A percentile compares a stretch with the other conserved stretches of the same genome.
phyloP scores from a whole-genome alignment of 2,329 filamentous ascomycete species.

The Arthrobotrys megalospora region DNA sequence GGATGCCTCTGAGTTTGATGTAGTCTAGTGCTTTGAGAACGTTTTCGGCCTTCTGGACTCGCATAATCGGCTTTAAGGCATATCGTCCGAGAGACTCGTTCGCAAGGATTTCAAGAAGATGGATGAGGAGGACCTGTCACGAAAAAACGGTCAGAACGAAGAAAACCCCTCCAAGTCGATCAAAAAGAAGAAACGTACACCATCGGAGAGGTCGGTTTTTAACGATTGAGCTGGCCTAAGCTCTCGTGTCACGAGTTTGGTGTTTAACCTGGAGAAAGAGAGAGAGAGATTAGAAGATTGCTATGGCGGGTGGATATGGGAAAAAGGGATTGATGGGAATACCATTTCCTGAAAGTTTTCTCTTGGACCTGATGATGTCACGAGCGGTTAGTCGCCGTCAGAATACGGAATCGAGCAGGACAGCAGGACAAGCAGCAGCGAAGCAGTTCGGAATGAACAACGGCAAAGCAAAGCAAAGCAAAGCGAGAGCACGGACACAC shows the following conservation, averaged over 20 bases:
- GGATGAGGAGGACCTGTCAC: slow-evolving; percentile 87
- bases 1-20: slow-evolving; percentile 89
- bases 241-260: slow-evolving; percentile 84
- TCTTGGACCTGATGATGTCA: slow-evolving; percentile 80
- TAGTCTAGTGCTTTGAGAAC: slow-evolving; percentile 96
- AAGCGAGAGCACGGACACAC: slow-evolving; percentile 7
- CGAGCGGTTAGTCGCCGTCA: slow-evolving; percentile 73
- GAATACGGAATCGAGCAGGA: slow-evolving; percentile 16
- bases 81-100: slow-evolving; percentile 96
- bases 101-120: slow-evolving; percentile 95
- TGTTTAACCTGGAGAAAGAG: slow-evolving; percentile 81
- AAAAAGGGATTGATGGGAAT: slow-evolving; percentile 63
- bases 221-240: slow-evolving; percentile 86
- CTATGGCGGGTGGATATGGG: background rate
- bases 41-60: slow-evolving; percentile 98
- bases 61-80: slow-evolving; percentile 94
- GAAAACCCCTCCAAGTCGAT: background rate
- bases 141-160: slow-evolving; percentile 21
- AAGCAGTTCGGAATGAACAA: background rate
- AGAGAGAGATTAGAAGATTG: slow-evolving; percentile 13
- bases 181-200: slow-evolving; percentile 74
- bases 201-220: slow-evolving; percentile 90
- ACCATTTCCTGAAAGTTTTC: slow-evolving; percentile 99
- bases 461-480: background rate
- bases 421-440: background rate